Percentiles rank a stretch among this genome's conserved stretches.
Conservation (phyloP, 2,329 filamentous ascomycete species). For the Fusarium burgessii region DNA sequence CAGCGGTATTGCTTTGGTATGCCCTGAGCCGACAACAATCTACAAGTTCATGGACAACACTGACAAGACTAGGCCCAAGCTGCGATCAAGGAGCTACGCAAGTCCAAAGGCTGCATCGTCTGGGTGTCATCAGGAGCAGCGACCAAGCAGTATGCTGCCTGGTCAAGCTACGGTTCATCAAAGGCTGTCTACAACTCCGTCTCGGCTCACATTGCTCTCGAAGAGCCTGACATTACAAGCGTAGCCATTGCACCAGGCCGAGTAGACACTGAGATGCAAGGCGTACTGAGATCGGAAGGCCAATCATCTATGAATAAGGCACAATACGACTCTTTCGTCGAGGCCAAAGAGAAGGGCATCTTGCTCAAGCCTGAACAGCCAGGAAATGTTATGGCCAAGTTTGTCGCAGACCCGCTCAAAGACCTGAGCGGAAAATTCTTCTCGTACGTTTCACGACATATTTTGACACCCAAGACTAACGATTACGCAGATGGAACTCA, state of each 20-base stretch:
- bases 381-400: conserved; percentile 84
- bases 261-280: conserved; percentile 92
- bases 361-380: conserved; percentile 86
- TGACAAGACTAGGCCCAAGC: conserved; percentile 71
- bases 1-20: conserved; percentile 81
- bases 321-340: conserved; percentile 76
- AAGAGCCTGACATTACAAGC: conserved; percentile 81
- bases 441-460: conserved; percentile 61
- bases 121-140: conserved; percentile 86
- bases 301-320: conserved; percentile 62
- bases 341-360: conserved; percentile 75
- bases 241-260: conserved; percentile 82
- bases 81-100: conserved; percentile 75
- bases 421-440: conserved; percentile 82
- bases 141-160: conserved; percentile 72
- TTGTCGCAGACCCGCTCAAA: conserved; percentile 73
- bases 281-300: conserved; percentile 76
- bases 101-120: conserved; percentile 76
- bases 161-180: conserved; percentile 84
- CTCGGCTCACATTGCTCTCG: conserved; percentile 75
- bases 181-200: conserved; percentile 90
- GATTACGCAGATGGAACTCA: conserved; percentile 53
- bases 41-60: not conserved
- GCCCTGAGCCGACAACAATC: conserved; percentile 36
- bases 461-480: conserved; percentile 30